Evolutionary conservation across 371 early-diverging fungal species (phyloP).

Genomic region (Mucor irregularis): DNA sequence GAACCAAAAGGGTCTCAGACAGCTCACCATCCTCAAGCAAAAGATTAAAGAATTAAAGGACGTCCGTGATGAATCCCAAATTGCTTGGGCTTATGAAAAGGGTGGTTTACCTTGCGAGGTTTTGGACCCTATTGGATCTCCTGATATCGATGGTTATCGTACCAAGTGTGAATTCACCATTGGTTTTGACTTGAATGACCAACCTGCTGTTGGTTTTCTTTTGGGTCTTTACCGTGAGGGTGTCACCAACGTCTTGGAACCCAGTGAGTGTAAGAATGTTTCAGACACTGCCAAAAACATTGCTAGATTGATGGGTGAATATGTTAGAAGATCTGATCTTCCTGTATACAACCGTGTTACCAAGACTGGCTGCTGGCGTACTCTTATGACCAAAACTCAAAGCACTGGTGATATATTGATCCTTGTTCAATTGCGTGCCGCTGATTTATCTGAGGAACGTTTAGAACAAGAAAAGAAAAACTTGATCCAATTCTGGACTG

Average conservation of each 20-base stretch:
- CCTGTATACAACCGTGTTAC: slow-evolving; percentile 56
- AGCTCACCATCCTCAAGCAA: slow-evolving; percentile 27
- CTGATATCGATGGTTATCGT: slow-evolving; percentile 65
- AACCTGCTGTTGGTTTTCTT: slow-evolving; percentile 65
- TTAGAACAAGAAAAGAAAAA: slow-evolving; percentile 34
- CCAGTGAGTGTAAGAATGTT: slow-evolving; percentile 49
- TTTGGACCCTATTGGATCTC: slow-evolving; percentile 62
- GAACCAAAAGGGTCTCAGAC: slow-evolving; percentile 25
- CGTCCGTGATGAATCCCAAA: slow-evolving; percentile 23
- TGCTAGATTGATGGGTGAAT: slow-evolving; percentile 40
- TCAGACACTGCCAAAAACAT: slow-evolving; percentile 48
- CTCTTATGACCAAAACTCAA: slow-evolving; percentile 60
- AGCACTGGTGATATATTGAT: slow-evolving; percentile 57
- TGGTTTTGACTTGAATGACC: slow-evolving; percentile 55
- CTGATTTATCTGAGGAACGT: slow-evolving; percentile 34
- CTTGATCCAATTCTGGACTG: slow-evolving; percentile 27
- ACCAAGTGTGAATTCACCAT: slow-evolving; percentile 83
- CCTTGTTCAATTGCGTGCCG: slow-evolving; percentile 57
- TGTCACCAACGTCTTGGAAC: slow-evolving; percentile 48
- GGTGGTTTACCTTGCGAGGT: slow-evolving; percentile 46
- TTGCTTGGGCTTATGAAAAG: slow-evolving; percentile 30
- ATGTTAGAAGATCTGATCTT: slow-evolving; percentile 38
- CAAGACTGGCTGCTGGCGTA: slow-evolving; percentile 66
- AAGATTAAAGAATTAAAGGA: slow-evolving; percentile 25
- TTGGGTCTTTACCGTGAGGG: slow-evolving; percentile 65